Evolutionary conservation across 148 eudicot genomes (phyloP).

Genomic region (Silene latifolia): DNA sequence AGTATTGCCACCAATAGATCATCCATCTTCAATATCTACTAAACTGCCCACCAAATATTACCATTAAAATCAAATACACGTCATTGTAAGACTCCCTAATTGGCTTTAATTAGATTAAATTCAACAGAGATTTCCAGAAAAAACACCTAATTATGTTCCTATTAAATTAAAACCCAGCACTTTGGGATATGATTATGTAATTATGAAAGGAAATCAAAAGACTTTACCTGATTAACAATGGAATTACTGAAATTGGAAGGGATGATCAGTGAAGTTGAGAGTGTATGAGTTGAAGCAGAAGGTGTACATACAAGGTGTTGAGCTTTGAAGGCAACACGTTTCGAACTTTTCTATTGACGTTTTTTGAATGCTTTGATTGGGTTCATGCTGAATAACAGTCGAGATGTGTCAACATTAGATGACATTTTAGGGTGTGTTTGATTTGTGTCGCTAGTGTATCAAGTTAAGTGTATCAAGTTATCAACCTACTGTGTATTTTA

Average conservation of each 20-base stretch:
- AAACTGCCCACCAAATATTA: constrained; percentile 27
- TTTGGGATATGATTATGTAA: not conserved
- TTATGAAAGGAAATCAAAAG: not conserved
- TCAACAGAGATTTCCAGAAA: too few species aligned
- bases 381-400: too few species aligned
- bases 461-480: too few species aligned
- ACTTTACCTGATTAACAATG: constrained; percentile 11
- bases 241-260: not conserved
- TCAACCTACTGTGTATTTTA: too few species aligned
- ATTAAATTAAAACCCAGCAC: too few species aligned
- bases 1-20: constrained; percentile 63
- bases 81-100: not conserved
- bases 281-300: not conserved
- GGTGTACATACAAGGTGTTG: not conserved
- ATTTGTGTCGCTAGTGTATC: too few species aligned
- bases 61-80: not conserved
- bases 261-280: not conserved
- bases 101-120: not conserved
- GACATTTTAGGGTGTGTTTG: too few species aligned
- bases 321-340: constrained; percentile 8
- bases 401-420: too few species aligned
- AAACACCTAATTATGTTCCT: too few species aligned
- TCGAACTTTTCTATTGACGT: not conserved
- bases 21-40: constrained; percentile 53
- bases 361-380: not conserved